Evolutionary conservation across 805 yeast species (phyloP).

Genomic region (Ogataea saltuana): DNA sequence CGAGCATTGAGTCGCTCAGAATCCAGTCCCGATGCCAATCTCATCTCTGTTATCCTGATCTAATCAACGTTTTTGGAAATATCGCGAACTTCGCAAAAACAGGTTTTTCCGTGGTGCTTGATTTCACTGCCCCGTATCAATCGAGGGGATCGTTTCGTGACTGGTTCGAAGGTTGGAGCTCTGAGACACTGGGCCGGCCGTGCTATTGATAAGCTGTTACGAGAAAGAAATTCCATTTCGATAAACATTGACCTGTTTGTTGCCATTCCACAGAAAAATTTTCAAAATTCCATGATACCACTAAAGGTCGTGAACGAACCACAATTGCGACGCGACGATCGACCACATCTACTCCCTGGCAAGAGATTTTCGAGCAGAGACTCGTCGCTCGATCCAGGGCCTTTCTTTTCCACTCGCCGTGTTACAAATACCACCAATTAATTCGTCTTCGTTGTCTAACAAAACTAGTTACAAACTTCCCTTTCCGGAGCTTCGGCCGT

Average conservation of each 20-base stretch:
- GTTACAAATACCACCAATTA: no score
- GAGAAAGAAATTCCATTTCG: background rate
- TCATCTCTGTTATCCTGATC: slow-evolving; percentile 11
- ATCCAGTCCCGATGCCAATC: slow-evolving; percentile 22
- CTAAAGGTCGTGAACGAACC: slow-evolving; percentile 1
- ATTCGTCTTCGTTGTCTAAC: background rate
- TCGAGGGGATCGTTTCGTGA: background rate
- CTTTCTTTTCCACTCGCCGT: no score
- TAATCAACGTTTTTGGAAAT: slow-evolving; percentile 3
- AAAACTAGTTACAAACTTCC: background rate
- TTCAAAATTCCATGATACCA: slow-evolving; percentile 2
- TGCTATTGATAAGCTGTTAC: background rate
- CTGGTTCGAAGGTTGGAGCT: background rate
- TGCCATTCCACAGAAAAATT: slow-evolving; percentile 7
- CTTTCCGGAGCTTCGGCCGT: no score
- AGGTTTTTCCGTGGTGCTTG: slow-evolving; percentile 1
- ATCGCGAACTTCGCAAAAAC: slow-evolving; percentile 10
- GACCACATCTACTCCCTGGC: no score
- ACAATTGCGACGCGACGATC: slow-evolving; percentile 16
- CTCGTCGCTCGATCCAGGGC: no score
- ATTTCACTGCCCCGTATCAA: slow-evolving; percentile 1
- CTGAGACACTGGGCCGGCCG: no score
- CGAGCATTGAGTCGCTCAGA: slow-evolving; percentile 20
- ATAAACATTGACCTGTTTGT: background rate
- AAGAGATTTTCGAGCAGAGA: no score